phyloP scores from a whole-genome alignment of 768 basidiomycete genomes.

The Paxillus rubicundulus region DNA sequence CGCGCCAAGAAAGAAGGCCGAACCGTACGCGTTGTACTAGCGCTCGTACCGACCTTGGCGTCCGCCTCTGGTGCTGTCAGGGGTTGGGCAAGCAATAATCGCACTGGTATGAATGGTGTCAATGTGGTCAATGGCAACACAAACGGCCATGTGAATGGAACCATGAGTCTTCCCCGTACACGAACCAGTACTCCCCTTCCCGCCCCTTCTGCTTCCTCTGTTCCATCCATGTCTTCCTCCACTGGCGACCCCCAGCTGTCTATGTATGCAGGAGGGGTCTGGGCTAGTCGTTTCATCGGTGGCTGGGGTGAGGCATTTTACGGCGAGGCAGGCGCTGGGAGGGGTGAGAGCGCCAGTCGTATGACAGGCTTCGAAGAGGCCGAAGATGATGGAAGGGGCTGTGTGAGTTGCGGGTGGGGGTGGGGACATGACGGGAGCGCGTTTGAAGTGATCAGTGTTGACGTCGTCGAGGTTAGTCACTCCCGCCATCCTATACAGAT shows the following conservation, averaged over 20 bases:
- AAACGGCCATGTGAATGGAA: constrained; percentile 34
- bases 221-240: constrained; percentile 26
- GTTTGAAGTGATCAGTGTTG: constrained; percentile 64
- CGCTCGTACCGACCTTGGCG: constrained; percentile 37
- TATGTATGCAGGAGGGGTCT: constrained; percentile 30
- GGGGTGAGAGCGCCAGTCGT: constrained; percentile 22
- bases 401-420: constrained; percentile 76
- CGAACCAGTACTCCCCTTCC: constrained; percentile 28
- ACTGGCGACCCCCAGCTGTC: constrained; percentile 22
- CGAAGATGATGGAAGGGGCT: constrained; percentile 57
- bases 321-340: constrained; percentile 28
- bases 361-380: constrained; percentile 35
- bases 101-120: constrained; percentile 10
- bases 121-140: neutral
- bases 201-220: constrained; percentile 19
- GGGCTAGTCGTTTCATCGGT: constrained; percentile 42
- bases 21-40: constrained; percentile 42
- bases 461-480: constrained; percentile 59
- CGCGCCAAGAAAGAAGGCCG: constrained; percentile 37
- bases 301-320: constrained; percentile 38
- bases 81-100: constrained; percentile 24
- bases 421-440: constrained; percentile 75
- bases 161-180: constrained; percentile 27
- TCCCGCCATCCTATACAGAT: neutral
- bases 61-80: constrained; percentile 45